A percentile compares a stretch with the other conserved stretches of the same genome.
Evolutionary conservation across 106 monocot species (phyloP).

Genomic region (Acorus calamus): DNA sequence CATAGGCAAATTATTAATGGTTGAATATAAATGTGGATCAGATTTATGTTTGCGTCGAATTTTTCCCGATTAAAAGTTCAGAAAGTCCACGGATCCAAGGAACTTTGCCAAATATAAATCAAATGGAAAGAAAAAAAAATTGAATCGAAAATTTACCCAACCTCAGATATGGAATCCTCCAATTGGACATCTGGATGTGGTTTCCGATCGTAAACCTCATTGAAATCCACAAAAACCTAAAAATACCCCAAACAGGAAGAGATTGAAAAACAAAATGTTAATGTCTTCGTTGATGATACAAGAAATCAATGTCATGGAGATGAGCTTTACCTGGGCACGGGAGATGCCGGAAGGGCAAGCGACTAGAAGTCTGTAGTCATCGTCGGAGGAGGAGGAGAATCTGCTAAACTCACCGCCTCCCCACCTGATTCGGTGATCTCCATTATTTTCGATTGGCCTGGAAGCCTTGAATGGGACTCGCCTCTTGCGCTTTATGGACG

Average conservation of each 20-base stretch:
- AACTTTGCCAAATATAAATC: background rate
- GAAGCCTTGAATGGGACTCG: no score
- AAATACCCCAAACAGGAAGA: background rate
- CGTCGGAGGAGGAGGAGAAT: background rate
- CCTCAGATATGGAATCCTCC: conserved; percentile 59
- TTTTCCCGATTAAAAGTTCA: no score
- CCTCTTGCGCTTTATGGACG: no score
- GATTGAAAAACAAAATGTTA: background rate
- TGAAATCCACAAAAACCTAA: conserved; percentile 64
- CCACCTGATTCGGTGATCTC: no score
- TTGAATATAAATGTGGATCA: no score
- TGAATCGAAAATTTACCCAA: background rate
- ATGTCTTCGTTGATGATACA: background rate
- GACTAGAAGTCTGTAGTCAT: conserved; percentile 47
- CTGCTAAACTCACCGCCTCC: no score
- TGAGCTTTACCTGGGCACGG: conserved; percentile 28
- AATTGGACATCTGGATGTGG: conserved; percentile 42
- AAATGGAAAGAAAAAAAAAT: conserved; percentile 1
- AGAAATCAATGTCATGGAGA: no score
- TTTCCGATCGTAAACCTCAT: conserved; percentile 38
- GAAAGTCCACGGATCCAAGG: no score
- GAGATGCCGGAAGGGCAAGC: conserved; percentile 55
- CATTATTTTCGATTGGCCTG: no score
- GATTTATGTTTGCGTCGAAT: no score
- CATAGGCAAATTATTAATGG: no score